Conservation (phyloP, 805 yeast genomes). For the Nakazawaea wyomingensis region DNA sequence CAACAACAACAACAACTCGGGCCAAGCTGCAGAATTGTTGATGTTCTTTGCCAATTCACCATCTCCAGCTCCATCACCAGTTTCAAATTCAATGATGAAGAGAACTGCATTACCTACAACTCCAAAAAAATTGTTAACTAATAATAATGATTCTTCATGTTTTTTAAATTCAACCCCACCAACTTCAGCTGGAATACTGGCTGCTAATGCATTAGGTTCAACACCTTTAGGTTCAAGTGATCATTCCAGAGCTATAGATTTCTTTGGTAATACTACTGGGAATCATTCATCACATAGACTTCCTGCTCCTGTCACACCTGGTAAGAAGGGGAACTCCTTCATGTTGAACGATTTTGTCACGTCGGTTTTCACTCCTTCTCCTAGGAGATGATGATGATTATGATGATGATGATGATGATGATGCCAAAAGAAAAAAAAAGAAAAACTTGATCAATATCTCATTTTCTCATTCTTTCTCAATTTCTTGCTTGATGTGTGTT, state of each 20-base stretch:
- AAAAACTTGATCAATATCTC: too few species aligned
- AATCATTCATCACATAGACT: conserved; percentile 1
- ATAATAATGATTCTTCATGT: neutral
- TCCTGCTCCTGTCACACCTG: conserved; percentile 11
- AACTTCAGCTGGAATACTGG: conserved; percentile 12
- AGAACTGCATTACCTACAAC: conserved; percentile 10
- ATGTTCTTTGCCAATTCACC: conserved; percentile 85
- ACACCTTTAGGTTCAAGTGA: conserved; percentile 10
- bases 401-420: too few species aligned
- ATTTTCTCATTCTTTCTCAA: neutral
- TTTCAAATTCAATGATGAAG: neutral
- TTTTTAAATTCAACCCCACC: conserved; percentile 12
- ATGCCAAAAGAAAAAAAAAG: too few species aligned
- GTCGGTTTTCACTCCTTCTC: conserved; percentile 39
- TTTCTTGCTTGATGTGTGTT: neutral
- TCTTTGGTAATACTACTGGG: neutral
- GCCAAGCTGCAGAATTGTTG: conserved; percentile 77
- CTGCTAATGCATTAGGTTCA: conserved; percentile 12
- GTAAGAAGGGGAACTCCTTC: conserved; percentile 25
- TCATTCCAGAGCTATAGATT: conserved; percentile 8
- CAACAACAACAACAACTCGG: conserved; percentile 1
- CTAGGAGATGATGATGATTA: conserved; percentile 20
- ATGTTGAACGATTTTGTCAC: conserved; percentile 43
- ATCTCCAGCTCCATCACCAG: conserved; percentile 8
- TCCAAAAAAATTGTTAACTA: conserved; percentile 11